A percentile compares a stretch with the other conserved stretches of the same genome.
These are phyloP conservation scores for Fraxinus velutina DNA, from an alignment of 305 asterid species.

Conservation along the genomic window DNA sequence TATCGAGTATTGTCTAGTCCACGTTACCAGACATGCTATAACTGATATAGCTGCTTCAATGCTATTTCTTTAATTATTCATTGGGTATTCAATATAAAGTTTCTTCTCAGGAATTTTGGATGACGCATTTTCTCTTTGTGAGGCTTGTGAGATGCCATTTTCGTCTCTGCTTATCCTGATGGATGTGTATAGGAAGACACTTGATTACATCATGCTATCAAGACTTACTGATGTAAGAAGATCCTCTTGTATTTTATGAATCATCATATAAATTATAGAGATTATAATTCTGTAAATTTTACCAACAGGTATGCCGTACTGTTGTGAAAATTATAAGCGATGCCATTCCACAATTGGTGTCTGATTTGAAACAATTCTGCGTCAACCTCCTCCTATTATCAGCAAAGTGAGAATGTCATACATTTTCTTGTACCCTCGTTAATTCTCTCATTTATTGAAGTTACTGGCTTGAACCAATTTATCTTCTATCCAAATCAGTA, in stretches of 20 bases:
- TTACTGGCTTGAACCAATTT: not conserved
- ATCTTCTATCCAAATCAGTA: not conserved
- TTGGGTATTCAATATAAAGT: not conserved
- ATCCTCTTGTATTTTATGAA: not conserved
- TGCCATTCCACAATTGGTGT: conserved; percentile 31
- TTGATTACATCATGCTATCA: conserved; percentile 32
- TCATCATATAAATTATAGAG: not conserved
- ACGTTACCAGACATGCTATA: not conserved
- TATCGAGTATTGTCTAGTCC: not conserved
- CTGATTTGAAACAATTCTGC: conserved; percentile 27
- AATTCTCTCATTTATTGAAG: not conserved
- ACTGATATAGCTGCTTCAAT: not conserved
- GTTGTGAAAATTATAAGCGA: conserved; percentile 27
- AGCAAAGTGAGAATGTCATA: conserved; percentile 29
- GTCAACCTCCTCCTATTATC: conserved; percentile 27
- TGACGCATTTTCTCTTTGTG: conserved; percentile 33
- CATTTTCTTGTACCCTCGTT: not conserved
- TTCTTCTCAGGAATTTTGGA: conserved; percentile 32
- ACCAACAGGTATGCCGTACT: conserved; percentile 20
- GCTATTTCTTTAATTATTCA: not conserved
- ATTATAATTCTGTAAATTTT: not conserved
- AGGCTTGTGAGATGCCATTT: conserved; percentile 34
- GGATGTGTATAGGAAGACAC: conserved; percentile 31
- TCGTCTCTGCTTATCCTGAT: conserved; percentile 33
- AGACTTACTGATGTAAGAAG: conserved; percentile 31